Conservation (phyloP, 805 yeast species). For the Candida pseudoglaebosa region DNA sequence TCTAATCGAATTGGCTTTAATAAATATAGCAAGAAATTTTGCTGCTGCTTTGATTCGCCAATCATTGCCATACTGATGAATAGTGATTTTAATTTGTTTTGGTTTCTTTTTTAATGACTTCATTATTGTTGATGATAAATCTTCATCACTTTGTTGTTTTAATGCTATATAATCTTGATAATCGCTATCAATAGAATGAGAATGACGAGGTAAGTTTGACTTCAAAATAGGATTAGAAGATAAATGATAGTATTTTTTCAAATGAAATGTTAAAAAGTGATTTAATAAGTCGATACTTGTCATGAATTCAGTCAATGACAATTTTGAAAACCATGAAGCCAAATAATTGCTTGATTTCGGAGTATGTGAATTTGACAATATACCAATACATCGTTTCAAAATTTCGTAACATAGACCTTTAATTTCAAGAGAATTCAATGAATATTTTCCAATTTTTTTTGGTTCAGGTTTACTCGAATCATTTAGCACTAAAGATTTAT, state of each 20-base stretch:
- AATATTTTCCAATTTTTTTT: constrained; percentile 5
- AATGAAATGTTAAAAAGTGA: constrained; percentile 72
- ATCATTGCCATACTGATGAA: constrained; percentile 67
- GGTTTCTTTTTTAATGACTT: constrained; percentile 10
- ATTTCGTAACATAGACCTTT: constrained; percentile 62
- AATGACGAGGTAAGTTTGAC: constrained; percentile 6
- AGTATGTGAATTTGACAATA: constrained; percentile 50
- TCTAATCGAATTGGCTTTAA: constrained; percentile 47
- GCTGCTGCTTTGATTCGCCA: constrained; percentile 80
- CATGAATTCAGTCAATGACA: constrained; percentile 40
- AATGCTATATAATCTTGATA: constrained; percentile 19
- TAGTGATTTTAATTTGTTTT: constrained; percentile 33
- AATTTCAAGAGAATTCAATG: constrained; percentile 39
- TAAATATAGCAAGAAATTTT: constrained; percentile 50
- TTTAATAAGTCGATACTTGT: constrained; percentile 65
- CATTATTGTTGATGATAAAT: constrained; percentile 5
- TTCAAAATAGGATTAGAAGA: constrained; percentile 25
- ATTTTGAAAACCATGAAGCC: constrained; percentile 53
- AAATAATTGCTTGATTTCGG: constrained; percentile 37
- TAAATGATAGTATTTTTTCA: constrained; percentile 49
- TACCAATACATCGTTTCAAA: constrained; percentile 64
- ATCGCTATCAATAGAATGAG: constrained; percentile 13
- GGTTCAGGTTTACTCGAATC: constrained; percentile 6
- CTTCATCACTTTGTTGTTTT: constrained; percentile 17
- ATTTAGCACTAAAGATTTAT: constrained; percentile 40